A percentile compares a stretch with the other conserved stretches of the same genome.
These are phyloP conservation scores for Talaromyces proteolyticus DNA, from an alignment of 495 filamentous ascomycete species.

Conservation along the genomic window DNA sequence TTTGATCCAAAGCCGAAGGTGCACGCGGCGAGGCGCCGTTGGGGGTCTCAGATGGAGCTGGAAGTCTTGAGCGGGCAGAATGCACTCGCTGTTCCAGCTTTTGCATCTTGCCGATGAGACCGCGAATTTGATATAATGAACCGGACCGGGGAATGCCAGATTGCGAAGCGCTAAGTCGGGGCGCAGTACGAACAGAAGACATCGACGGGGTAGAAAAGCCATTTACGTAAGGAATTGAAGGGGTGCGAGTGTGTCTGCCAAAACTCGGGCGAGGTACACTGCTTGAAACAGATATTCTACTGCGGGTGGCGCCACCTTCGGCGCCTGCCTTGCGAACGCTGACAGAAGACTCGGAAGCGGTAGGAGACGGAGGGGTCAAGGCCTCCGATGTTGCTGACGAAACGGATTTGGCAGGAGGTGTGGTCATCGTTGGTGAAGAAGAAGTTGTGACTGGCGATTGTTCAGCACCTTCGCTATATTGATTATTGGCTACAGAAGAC, in stretches of 20 bases:
- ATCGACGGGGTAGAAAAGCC: constrained; percentile 33
- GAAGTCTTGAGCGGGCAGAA: constrained; percentile 87
- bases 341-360: constrained; percentile 46
- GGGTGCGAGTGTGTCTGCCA: constrained; percentile 37
- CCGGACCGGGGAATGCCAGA: constrained; percentile 65
- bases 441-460: constrained; percentile 58
- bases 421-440: constrained; percentile 67
- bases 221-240: constrained; percentile 44
- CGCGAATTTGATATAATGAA: constrained; percentile 87
- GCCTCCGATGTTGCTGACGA: constrained; percentile 69
- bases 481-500: constrained; percentile 42
- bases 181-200: constrained; percentile 29
- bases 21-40: constrained; percentile 72
- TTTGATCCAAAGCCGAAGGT: constrained; percentile 44
- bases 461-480: constrained; percentile 41
- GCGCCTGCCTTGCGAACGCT: constrained; percentile 27
- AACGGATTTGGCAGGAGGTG: constrained; percentile 61
- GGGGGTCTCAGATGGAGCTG: constrained; percentile 70
- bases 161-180: constrained; percentile 22
- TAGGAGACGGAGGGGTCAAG: constrained; percentile 65
- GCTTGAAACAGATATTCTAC: constrained; percentile 24
- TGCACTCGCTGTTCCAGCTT: constrained; percentile 89
- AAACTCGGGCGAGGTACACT: constrained; percentile 29
- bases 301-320: constrained; percentile 19
- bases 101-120: constrained; percentile 94